phyloP scores from a whole-genome alignment of 768 basidiomycete species.

The Gymnopilus junonius region DNA sequence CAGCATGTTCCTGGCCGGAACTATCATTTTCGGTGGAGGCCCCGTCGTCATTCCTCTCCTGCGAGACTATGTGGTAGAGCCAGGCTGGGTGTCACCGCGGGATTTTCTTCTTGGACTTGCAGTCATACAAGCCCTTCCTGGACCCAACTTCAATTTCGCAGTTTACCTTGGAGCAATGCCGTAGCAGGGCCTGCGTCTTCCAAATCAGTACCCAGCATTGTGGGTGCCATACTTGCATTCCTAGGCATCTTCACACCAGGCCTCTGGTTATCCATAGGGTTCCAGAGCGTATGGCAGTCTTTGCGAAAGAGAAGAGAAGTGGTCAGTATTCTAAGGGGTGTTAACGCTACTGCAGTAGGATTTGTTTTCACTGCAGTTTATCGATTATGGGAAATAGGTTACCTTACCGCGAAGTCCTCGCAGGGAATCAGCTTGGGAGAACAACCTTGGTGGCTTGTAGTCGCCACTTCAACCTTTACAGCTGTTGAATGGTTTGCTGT shows the following conservation, averaged over 20 bases:
- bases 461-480: conserved; percentile 43
- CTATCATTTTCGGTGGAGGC: conserved; percentile 56
- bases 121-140: conserved; percentile 52
- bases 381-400: conserved; percentile 42
- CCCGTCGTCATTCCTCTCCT: conserved; percentile 62
- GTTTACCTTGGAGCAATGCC: conserved; percentile 56
- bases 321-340: conserved; percentile 37
- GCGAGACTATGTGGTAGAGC: conserved; percentile 52
- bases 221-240: conserved; percentile 52
- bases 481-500: conserved; percentile 44
- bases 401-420: conserved; percentile 31
- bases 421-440: conserved; percentile 34
- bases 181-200: conserved; percentile 25
- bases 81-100: conserved; percentile 54
- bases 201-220: conserved; percentile 34
- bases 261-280: conserved; percentile 38
- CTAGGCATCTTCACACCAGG: conserved; percentile 57
- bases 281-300: conserved; percentile 39
- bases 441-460: conserved; percentile 54
- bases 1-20: conserved; percentile 52
- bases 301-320: conserved; percentile 34
- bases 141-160: conserved; percentile 61
- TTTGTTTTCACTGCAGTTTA: conserved; percentile 47
- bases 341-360: conserved; percentile 47
- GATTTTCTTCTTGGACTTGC: conserved; percentile 61